Base-by-base conservation (phyloP, 192 early-diverging fungal genomes). In the Geranomyces variabilis region DNA sequence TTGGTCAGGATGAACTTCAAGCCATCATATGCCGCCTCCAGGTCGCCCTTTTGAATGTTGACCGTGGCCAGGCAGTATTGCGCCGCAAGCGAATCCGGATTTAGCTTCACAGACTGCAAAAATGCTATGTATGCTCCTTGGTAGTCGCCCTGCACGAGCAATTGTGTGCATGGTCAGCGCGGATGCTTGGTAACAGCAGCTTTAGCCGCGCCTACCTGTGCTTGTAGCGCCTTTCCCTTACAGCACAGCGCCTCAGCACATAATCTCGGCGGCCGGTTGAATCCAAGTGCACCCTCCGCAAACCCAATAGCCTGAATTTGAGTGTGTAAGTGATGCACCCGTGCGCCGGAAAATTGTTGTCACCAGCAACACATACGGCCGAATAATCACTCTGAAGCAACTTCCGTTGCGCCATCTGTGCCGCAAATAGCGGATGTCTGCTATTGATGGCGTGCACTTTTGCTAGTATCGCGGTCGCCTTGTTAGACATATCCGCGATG, bases 1-100 rank as follows among this genome's bases (percentile, higher is more conserved):
- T 75, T 72, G 29, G 49, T 34, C 57, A 85, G 53, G 4, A 71
- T 62, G 17, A 21, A 12, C 30, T 71, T 61, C 46, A 71, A 47
- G 26, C 41, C 5, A 17, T 64, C 28, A 33, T 57, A 70, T n/a
- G 69, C 69, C n/a, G 21, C 33, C 28, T 70, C 69, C 6, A 61
- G 9, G 24, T 61, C 57, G 19, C 66, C 66, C 55, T 22, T n/a
- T 7, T n/a, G 51, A 53, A 94, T 74, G 34, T 88, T 81, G 76
- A 91, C 88, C 75, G 94, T 90, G 1, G 91, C 93, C 46, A 94
- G 73, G 1, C 90, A 90, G 74, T 89, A 96, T 69, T 88, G 90
- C 21, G 89, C 87, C 64, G 89, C 41, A 1, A 83, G 49, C 61
- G 94, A 91, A 14, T 82, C 75, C 3, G 88, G 85, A 82, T 93